Conservation (phyloP, 2,329 filamentous ascomycete species). For the Aureobasidium mangrovei region DNA sequence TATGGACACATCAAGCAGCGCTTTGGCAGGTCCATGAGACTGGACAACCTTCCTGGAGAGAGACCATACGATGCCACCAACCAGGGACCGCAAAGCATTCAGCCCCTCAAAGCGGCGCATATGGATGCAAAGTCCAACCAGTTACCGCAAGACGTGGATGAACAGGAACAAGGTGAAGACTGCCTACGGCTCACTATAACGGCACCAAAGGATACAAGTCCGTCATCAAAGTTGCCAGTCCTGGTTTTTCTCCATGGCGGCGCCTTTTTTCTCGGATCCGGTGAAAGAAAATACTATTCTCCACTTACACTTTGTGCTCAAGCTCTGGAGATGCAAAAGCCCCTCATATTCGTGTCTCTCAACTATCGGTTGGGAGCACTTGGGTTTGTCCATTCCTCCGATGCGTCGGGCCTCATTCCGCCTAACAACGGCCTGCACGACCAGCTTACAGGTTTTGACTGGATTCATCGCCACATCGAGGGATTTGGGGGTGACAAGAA, state of each 20-base stretch:
- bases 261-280: conserved; percentile 14
- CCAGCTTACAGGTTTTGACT: conserved; percentile 45
- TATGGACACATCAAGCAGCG: conserved; percentile 15
- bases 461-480: conserved; percentile 42
- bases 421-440: conserved; percentile 46
- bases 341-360: conserved; percentile 13
- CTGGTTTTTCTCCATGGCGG: conserved; percentile 16
- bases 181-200: conserved; percentile 15
- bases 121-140: conserved; percentile 15
- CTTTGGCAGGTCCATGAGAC: conserved; percentile 9
- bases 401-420: conserved; percentile 11
- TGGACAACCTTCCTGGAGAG: background rate
- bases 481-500: conserved; percentile 40
- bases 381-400: conserved; percentile 15
- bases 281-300: conserved; percentile 11
- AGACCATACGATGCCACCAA: conserved; percentile 8
- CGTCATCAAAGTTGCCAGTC: conserved; percentile 4
- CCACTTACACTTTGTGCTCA: conserved; percentile 11
- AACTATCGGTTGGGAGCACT: conserved; percentile 16
- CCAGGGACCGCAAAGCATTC: conserved; percentile 13
- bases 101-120: conserved; percentile 7
- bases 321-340: conserved; percentile 5
- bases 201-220: background rate
- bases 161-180: conserved; percentile 11
- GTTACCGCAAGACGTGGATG: conserved; percentile 8